A percentile compares a stretch with the other conserved stretches of the same genome.
Conservation (phyloP, 2,329 filamentous ascomycete genomes). For the Periconia macrospinosa region DNA sequence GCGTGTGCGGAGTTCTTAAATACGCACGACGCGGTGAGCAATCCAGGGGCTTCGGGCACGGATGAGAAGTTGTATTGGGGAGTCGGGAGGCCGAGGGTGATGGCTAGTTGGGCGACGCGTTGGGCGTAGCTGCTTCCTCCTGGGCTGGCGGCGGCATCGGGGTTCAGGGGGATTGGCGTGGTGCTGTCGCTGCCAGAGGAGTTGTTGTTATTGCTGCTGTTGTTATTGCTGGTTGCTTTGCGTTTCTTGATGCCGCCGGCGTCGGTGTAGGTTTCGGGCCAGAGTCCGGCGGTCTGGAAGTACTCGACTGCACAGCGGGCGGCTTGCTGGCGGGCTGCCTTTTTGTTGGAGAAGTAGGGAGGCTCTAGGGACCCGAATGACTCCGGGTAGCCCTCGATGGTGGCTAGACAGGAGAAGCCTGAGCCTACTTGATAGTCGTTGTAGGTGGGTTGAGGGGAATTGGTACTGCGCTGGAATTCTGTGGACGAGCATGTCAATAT, state of each 20-base stretch:
- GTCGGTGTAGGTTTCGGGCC: conserved; percentile 23
- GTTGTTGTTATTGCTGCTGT: too few species aligned
- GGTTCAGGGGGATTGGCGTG: background rate
- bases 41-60: conserved; percentile 16
- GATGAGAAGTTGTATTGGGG: conserved; percentile 23
- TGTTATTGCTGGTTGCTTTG: conserved; percentile 5
- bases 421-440: conserved; percentile 37
- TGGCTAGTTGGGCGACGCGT: conserved; percentile 22
- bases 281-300: conserved; percentile 40
- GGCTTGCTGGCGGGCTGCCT: conserved; percentile 45
- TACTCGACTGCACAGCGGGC: conserved; percentile 46
- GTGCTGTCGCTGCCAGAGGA: background rate
- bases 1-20: conserved; percentile 30
- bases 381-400: conserved; percentile 20
- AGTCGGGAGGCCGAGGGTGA: conserved; percentile 19
- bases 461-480: conserved; percentile 34
- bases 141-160: background rate
- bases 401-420: conserved; percentile 34
- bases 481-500: too few species aligned
- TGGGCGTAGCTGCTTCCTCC: conserved; percentile 11
- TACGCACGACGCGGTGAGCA: conserved; percentile 40
- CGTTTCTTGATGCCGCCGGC: conserved; percentile 38
- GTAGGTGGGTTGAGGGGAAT: conserved; percentile 37
- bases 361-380: conserved; percentile 40
- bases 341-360: conserved; percentile 42